Base-by-base conservation (phyloP, 2,329 filamentous ascomycete genomes). In the Arthrobotrys iridis region DNA sequence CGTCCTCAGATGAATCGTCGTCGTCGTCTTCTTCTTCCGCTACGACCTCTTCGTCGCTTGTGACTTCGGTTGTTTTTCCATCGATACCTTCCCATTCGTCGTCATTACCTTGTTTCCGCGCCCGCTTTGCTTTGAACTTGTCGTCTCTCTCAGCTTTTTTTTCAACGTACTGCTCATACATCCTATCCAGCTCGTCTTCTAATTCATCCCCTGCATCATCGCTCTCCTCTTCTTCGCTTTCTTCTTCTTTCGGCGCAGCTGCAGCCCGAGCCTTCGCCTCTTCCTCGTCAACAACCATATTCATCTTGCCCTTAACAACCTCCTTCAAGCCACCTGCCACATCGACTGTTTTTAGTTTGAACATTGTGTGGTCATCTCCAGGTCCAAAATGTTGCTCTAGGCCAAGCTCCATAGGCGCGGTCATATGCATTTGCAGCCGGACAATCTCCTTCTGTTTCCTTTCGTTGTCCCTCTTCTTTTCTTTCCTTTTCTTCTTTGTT, bases 341-440 rank as follows among this genome's bases (percentile, higher is more conserved):
- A 81, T 97, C 92, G 46, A 96, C 87, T 6, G 88, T 84, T 82
- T 93, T 96, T 50, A 98, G 86, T 1, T 88, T 88, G 81, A 99
- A 99, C 85, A 97, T 95, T 26, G 91, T 86, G 48, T 93, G 91
- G 43, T 93, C 89, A 22, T 92, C 93, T 57, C 88, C 85, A 0
- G 92, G 91, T 0, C 92, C 92, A 8, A 37, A 55, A 22, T 87
- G 84, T 82, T 95, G 93, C 81, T 97, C 95, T 84, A 96, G 88
- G 80, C 95, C 95, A 77, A 99, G 97, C 77, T 99, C 95, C 86
- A 93, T 95, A 5, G 95, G 95, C 0, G 93, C 91, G 1, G 90
- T 90, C 95, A 99, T 99, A 83, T 97, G 90, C 85, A 99, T 89
- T 82, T 99, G 95, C 90, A 99, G 91, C 33, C 95, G 89, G n/a